Percentiles rank a stretch among this genome's conserved stretches.
These are phyloP conservation scores for Neurospora sublineolata DNA, from an alignment of 495 filamentous ascomycete species.

Conservation along the genomic window DNA sequence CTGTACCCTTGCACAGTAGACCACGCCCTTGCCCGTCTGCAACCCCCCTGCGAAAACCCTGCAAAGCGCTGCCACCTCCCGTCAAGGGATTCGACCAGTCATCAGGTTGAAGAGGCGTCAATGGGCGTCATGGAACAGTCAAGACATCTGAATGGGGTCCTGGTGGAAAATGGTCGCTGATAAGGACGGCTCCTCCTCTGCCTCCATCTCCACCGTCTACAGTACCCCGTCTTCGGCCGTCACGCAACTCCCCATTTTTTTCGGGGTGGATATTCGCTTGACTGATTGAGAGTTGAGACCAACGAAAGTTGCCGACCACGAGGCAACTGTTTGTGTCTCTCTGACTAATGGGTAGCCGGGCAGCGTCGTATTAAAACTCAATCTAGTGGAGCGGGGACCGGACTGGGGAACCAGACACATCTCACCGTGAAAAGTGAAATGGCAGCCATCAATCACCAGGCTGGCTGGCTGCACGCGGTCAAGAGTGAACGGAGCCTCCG, in stretches of 20 bases:
- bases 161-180: neutral
- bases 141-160: neutral
- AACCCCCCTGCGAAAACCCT: neutral
- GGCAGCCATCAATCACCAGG: neutral
- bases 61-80: neutral
- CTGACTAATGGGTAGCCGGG: neutral
- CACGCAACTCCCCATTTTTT: neutral
- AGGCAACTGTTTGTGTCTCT: neutral
- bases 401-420: neutral
- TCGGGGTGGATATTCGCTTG: neutral
- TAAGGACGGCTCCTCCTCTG: neutral
- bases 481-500: neutral
- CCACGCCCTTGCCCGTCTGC: neutral
- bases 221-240: neutral
- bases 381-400: neutral
- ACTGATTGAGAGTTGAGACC: neutral
- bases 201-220: neutral
- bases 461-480: neutral
- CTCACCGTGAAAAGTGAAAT: neutral
- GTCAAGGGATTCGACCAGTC: neutral
- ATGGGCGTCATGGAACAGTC: neutral
- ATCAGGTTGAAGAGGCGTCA: neutral
- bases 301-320: neutral
- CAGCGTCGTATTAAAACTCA: neutral
- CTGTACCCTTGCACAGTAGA: no score